These are phyloP conservation scores for Aegilops longissima DNA, from an alignment of 176 grass and related monocot genomes.

Conservation along the genomic window DNA sequence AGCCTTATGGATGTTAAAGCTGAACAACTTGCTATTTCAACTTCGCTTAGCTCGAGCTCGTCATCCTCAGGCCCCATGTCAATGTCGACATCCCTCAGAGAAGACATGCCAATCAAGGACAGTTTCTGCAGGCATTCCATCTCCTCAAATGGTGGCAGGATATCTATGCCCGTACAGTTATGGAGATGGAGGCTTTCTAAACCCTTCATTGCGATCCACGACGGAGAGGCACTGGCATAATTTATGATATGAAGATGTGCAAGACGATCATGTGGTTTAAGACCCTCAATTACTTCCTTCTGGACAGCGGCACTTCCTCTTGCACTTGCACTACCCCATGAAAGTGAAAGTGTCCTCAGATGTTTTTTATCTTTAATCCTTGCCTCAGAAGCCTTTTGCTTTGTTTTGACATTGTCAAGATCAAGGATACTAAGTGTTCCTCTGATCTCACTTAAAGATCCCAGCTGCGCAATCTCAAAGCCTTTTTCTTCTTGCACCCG, in stretches of 20 bases:
- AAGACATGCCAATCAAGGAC: slow-evolving; percentile 25
- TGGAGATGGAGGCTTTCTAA: slow-evolving; percentile 33
- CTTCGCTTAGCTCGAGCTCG: slow-evolving; percentile 7
- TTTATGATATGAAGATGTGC: slow-evolving; percentile 16
- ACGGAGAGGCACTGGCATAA: slow-evolving; percentile 8
- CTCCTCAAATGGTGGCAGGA: slow-evolving; percentile 19
- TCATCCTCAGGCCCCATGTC: slow-evolving; percentile 17
- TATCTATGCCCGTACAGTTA: neutral
- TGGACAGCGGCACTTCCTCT: neutral
- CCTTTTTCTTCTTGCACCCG: neutral
- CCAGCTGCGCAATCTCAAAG: slow-evolving; percentile 41
- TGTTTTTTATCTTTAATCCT: slow-evolving; percentile 37
- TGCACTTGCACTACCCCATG: slow-evolving; percentile 1
- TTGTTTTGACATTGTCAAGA: slow-evolving; percentile 30
- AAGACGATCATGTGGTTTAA: slow-evolving; percentile 23
- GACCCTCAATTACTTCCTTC: slow-evolving; percentile 29
- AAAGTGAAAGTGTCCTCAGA: slow-evolving; percentile 35
- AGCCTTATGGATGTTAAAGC: slow-evolving; percentile 3
- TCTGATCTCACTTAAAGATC: slow-evolving; percentile 24
- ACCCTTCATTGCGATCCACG: neutral
- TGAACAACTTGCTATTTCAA: slow-evolving; percentile 26
- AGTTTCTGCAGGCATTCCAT: slow-evolving; percentile 24
- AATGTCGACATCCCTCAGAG: slow-evolving; percentile 11
- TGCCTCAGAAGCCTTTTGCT: slow-evolving; percentile 26
- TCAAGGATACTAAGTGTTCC: slow-evolving; percentile 32